Evolutionary conservation across 306 rosid species (phyloP), one percentile per base, ranked within the genome.

Genomic region (Potentilla sterilis): DNA sequence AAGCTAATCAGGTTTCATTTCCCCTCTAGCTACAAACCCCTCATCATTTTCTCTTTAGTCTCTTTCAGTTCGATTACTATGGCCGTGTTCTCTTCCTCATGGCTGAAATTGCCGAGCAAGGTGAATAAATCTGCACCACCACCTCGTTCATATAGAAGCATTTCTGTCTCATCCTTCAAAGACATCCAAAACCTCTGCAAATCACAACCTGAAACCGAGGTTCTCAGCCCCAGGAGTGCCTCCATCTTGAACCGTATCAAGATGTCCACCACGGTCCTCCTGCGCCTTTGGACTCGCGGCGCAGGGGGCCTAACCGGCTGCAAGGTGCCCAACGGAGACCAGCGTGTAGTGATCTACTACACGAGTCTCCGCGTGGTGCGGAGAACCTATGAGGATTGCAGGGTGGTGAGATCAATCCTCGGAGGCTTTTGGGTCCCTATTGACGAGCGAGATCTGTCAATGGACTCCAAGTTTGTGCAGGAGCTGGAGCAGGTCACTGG

Each of bases 291-390:
- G 79, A 70, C 78, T 74, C 70, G 22, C 73, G 75, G 75, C 61
- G 7, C 63, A 7, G 4, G 42, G 11, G 18, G 55, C 24, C 74
- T 19, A n/a, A 58, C 3, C 2, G 7, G 18, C 40, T 72, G 59
- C 43, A 22, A 79, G 1, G 42, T 65, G 0, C 89, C 90, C 1
- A 84, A 82, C 74, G 80, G 79, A 10, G 90, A 86, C 54, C 81
- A 72, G 40, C 77, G 89, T 37, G 62, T 89, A 67, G 90, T 92
- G 63, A 49, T 94, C 28, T 94, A 87, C 88, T 83, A 74, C 86
- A 94, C 98, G 16, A 90, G 95, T 86, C 92, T 94, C 64, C 93
- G 95, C 49, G 88, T 92, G 66, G 90, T 94, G 38, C 92, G 97
- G 75, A 85, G 86, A 70, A 94, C 98, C 67, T 87, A 76, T 88